phyloP scores from a whole-genome alignment of 176 grass and related monocot genomes.

The Phyllostachys edulis region DNA sequence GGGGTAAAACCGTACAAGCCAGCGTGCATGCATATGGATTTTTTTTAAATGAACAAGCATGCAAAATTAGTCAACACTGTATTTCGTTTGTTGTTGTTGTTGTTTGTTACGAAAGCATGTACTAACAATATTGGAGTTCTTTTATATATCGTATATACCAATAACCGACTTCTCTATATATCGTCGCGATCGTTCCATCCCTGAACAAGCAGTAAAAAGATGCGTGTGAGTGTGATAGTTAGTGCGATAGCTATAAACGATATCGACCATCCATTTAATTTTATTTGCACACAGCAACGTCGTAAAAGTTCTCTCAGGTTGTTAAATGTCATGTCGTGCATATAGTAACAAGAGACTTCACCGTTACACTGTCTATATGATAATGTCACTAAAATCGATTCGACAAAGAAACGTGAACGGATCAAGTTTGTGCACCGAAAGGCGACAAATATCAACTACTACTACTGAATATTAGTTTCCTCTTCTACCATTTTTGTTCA shows the following conservation, averaged over 20 bases:
- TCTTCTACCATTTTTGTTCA: not conserved
- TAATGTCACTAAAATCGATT: constrained; percentile 48
- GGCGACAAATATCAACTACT: constrained; percentile 32
- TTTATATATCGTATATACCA: not conserved
- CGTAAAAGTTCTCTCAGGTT: constrained; percentile 39
- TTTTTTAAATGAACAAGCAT: no score
- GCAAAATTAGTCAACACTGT: no score
- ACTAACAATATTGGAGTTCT: not conserved
- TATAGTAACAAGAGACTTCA: constrained; percentile 46
- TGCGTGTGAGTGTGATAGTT: not conserved
- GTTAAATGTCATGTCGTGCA: constrained; percentile 56
- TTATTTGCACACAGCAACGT: not conserved
- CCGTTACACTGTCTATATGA: constrained; percentile 52
- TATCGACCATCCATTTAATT: not conserved
- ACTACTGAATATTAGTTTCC: constrained; percentile 2
- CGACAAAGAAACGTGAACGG: constrained; percentile 45
- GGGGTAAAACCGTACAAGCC: no score
- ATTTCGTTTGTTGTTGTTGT: not conserved
- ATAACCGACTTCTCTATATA: not conserved
- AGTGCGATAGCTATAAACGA: not conserved
- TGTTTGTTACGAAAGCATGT: not conserved
- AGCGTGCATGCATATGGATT: no score
- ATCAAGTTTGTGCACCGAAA: constrained; percentile 46
- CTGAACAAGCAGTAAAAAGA: not conserved
- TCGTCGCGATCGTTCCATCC: not conserved